Percentiles rank a stretch among this genome's conserved stretches.
Evolutionary conservation across 1,139 yeast genomes (phyloP).

Genomic region (Saccharomyces hybrid): DNA sequence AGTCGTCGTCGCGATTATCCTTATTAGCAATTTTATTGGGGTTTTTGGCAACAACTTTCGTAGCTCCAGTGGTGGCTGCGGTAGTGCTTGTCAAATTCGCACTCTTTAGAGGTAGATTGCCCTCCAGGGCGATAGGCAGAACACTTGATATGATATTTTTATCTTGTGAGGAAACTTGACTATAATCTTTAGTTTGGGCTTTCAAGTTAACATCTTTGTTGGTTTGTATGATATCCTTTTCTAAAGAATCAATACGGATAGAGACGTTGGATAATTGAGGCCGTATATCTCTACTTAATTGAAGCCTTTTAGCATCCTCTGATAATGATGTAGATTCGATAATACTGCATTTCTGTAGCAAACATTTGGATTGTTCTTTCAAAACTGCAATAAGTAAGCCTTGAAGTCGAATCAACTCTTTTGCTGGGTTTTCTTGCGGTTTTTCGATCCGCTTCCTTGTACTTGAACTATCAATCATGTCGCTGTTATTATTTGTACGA

Average conservation of each 20-base stretch:
- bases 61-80: neutral
- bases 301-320: constrained; percentile 25
- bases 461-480: neutral
- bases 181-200: neutral
- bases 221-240: neutral
- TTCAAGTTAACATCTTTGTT: neutral
- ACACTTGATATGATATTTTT: constrained; percentile 7
- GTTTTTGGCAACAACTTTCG: neutral
- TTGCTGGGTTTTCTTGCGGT: neutral
- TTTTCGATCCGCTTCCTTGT: neutral
- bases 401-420: constrained; percentile 12
- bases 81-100: neutral
- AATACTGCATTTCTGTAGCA: constrained; percentile 24
- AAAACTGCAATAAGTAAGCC: constrained; percentile 15
- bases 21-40: neutral
- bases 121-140: constrained; percentile 10
- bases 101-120: neutral
- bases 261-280: neutral
- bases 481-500: neutral
- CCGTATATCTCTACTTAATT: constrained; percentile 14
- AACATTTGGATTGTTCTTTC: constrained; percentile 14
- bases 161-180: neutral
- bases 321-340: constrained; percentile 31
- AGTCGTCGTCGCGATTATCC: constrained; percentile 5
- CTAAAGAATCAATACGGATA: neutral